Evolutionary conservation across 306 rosid genomes (phyloP).

Genomic region (Quercus bicolor): DNA sequence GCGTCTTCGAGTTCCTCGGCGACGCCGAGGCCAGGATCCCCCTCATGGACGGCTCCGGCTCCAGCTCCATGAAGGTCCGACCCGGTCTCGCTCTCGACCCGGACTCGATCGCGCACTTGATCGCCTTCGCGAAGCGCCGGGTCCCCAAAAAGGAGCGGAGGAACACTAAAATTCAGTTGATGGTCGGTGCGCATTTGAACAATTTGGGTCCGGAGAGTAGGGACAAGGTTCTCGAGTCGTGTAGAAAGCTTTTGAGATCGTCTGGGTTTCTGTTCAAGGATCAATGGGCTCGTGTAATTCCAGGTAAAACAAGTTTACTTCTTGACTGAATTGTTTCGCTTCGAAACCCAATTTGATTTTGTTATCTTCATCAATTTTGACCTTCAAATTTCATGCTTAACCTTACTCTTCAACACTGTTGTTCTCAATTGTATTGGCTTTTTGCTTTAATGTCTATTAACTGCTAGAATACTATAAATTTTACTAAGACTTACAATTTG

Average conservation of each 20-base stretch:
- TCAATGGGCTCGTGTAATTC: conserved; percentile 39
- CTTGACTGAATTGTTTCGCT: too few species aligned
- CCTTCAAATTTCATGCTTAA: too few species aligned
- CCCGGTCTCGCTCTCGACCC: conserved; percentile 17
- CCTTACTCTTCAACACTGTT: too few species aligned
- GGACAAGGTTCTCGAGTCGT: conserved; percentile 35
- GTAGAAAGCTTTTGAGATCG: conserved; percentile 30
- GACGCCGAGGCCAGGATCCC: conserved; percentile 29
- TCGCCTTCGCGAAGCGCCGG: conserved; percentile 30
- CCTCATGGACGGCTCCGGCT: conserved; percentile 20
- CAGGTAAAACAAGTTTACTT: conserved; percentile 8
- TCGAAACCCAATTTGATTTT: too few species aligned
- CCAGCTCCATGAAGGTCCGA: conserved; percentile 18
- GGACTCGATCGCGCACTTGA: conserved; percentile 14
- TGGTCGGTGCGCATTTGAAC: conserved; percentile 27
- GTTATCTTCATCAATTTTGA: too few species aligned
- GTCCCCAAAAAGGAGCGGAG: conserved; percentile 38
- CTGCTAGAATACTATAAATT: too few species aligned
- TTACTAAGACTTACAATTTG: too few species aligned
- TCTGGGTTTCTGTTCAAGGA: conserved; percentile 47
- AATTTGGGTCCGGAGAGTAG: conserved; percentile 12
- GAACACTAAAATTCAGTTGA: conserved; percentile 29
- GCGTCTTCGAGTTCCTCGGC: conserved; percentile 40
- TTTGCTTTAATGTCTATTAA: too few species aligned
- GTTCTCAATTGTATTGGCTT: too few species aligned